Base-by-base conservation (phyloP, 805 yeast species). In the Saccharomyces jurei region DNA sequence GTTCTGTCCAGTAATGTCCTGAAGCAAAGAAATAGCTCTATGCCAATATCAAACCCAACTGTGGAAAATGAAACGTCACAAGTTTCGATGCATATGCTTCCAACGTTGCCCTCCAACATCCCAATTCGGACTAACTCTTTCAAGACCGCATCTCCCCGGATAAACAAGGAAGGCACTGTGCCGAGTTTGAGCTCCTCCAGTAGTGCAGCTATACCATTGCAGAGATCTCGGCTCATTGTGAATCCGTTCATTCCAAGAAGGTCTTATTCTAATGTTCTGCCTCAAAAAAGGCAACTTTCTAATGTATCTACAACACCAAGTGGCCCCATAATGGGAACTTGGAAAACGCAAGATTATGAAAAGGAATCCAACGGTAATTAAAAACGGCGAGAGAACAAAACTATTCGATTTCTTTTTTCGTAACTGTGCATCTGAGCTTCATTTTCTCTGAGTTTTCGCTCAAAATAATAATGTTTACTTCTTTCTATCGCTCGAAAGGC, bases 211-310 rank as follows among this genome's bases (percentile, higher is more conserved):
- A n/a, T 22, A 22, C 28, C 30, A 11, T 10, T 46, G 17, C 49
- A 26, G 21, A 28, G 36, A 17, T 31, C 32, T n/a, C 17, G 28
- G 14, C 32, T 14, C 31, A 47, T 46, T 21, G n/a, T 36, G 21
- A 41, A 32, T 49, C 71, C 70, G 6, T 69, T 69, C 54, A 65
- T 69, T 17, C 73, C 73, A 1, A 65, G 61, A 48, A 66, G 62
- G 50, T 64, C 62, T 17, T 68, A 65, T 53, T 46, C 60, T 41
- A 61, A 59, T 36, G 52, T 55, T 29, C 50, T 67, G 4, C 71
- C 72, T 2, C 67, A 63, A 47, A 68, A 68, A 51, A 60, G 72
- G 50, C 63, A 36, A 11, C 44, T 36, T 17, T 36, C 44, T 36
- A 36, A 36, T 36, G 13, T 25, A 6, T 36, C 44, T 8, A 9